Conservation (phyloP, 1,284 basidiomycete genomes). For the Inonotus obliquus region DNA sequence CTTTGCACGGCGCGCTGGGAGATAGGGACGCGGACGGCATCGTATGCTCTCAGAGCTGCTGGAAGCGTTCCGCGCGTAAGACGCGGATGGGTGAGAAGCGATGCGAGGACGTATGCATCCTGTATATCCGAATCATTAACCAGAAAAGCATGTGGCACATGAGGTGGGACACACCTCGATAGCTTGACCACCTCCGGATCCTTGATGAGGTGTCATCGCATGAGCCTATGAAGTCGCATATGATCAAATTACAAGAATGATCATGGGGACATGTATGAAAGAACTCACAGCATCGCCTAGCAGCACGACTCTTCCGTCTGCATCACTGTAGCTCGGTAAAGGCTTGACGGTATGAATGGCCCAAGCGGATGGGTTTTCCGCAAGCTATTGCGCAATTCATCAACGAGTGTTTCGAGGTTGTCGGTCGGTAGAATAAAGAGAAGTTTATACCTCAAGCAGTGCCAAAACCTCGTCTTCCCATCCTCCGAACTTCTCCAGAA, state of each 20-base stretch:
- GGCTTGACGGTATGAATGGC: constrained; percentile 42
- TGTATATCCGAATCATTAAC: constrained; percentile 16
- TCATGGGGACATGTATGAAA: no score
- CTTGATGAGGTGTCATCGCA: constrained; percentile 51
- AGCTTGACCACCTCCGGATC: constrained; percentile 51
- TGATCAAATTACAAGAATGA: neutral
- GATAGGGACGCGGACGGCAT: constrained; percentile 19
- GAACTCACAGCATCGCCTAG: constrained; percentile 45
- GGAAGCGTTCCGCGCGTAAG: constrained; percentile 32
- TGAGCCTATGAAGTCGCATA: constrained; percentile 35
- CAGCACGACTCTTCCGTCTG: constrained; percentile 38
- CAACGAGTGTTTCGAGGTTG: no score
- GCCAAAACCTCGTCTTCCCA: constrained; percentile 26
- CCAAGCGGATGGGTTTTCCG: constrained; percentile 34
- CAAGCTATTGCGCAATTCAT: neutral
- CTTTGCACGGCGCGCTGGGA: constrained; percentile 14
- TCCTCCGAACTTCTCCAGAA: constrained; percentile 22
- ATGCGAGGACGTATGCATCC: constrained; percentile 38
- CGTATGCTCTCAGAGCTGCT: constrained; percentile 18
- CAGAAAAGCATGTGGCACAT: no score
- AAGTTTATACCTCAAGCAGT: constrained; percentile 19
- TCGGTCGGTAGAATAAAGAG: neutral
- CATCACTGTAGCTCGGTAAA: constrained; percentile 32
- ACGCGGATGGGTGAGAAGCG: constrained; percentile 37
- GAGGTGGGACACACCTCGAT: constrained; percentile 39